Conservation (phyloP, 768 basidiomycete species). For the Mycena polygramma region DNA sequence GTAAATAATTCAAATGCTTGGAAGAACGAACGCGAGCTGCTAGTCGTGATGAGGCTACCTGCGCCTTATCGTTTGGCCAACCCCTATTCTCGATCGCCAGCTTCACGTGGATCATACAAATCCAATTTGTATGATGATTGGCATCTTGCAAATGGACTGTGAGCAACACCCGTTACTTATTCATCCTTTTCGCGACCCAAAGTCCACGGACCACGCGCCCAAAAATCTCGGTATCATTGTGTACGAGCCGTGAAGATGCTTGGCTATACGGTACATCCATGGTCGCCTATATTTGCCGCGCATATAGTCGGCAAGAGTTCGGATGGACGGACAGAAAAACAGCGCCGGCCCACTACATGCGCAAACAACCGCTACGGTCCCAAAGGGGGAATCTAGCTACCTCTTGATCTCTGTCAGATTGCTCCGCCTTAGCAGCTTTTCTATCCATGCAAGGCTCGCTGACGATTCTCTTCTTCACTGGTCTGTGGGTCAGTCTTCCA, state of each 20-base stretch:
- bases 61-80: too few relatives aligned
- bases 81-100: background rate
- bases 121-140: too few relatives aligned
- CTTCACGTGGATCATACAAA: constrained; percentile 1
- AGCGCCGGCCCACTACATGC: background rate
- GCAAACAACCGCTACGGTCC: constrained; percentile 29
- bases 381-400: background rate
- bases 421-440: too few relatives aligned
- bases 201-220: background rate
- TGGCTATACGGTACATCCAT: background rate
- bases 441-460: too few relatives aligned
- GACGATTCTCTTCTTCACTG: too few relatives aligned
- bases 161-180: too few relatives aligned
- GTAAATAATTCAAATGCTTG: constrained; percentile 9
- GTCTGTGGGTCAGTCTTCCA: too few relatives aligned
- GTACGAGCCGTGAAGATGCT: background rate
- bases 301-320: too few relatives aligned
- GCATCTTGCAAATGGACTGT: too few relatives aligned
- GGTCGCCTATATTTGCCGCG: background rate
- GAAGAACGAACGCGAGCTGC: background rate
- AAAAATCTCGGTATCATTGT: background rate
- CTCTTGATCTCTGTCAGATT: background rate
- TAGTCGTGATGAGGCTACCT: too few relatives aligned
- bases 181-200: too few relatives aligned
- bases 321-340: background rate